These are phyloP conservation scores for Aaosphaeria pasadenensis DNA, from an alignment of 2,329 filamentous ascomycete genomes.

Conservation along the genomic window DNA sequence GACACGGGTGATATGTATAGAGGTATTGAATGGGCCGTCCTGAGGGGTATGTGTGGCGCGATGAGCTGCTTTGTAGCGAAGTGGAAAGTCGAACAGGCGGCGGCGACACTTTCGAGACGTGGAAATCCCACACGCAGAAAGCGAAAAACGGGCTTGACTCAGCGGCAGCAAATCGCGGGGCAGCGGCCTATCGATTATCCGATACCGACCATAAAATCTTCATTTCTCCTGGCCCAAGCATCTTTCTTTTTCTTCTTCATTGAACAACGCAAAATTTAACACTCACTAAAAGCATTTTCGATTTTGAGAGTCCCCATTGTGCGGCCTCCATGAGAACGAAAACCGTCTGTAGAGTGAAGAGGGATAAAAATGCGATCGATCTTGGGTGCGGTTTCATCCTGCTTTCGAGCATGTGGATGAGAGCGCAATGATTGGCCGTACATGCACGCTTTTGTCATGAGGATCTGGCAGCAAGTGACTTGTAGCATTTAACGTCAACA, in stretches of 20 bases:
- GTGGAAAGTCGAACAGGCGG: background rate
- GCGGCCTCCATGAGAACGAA: constrained; percentile 54
- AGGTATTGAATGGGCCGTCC: too few relatives aligned
- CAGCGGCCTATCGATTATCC: constrained; percentile 18
- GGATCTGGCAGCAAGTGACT: too few relatives aligned
- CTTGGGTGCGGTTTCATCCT: constrained; percentile 58
- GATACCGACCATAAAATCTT: constrained; percentile 10
- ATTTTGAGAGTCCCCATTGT: constrained; percentile 45
- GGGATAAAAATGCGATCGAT: constrained; percentile 44
- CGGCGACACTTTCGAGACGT: background rate
- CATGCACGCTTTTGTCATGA: constrained; percentile 25
- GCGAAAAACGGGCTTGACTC: constrained; percentile 34
- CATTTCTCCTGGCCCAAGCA: too few relatives aligned
- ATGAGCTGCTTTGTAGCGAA: background rate
- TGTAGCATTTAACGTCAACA: too few relatives aligned
- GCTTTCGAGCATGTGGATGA: constrained; percentile 46
- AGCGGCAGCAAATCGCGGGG: constrained; percentile 23
- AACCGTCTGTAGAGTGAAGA: constrained; percentile 59
- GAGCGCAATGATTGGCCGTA: constrained; percentile 60
- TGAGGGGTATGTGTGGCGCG: background rate
- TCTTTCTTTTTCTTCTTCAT: constrained; percentile 40
- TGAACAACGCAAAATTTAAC: constrained; percentile 56
- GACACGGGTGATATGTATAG: too few relatives aligned
- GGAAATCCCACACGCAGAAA: constrained; percentile 25
- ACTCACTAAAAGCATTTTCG: constrained; percentile 59